These are phyloP conservation scores for Chlamydomonas reinhardtii DNA, from an alignment of 163 green algal genomes.

Conservation along the genomic window DNA sequence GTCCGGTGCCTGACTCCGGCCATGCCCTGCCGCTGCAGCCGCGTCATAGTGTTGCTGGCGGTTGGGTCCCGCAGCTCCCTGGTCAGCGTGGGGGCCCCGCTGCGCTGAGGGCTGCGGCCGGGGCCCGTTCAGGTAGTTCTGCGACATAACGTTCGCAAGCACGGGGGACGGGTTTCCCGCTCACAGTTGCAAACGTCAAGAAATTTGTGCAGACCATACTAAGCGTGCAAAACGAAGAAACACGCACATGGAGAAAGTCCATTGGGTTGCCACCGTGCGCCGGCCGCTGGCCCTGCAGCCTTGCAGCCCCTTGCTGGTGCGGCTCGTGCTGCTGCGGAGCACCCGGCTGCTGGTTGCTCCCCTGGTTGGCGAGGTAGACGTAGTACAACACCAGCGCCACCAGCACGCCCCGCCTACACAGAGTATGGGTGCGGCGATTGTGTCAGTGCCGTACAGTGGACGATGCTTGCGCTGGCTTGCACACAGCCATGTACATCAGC, in stretches of 20 bases:
- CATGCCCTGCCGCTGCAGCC: too few species aligned
- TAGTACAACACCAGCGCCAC: constrained; percentile 7
- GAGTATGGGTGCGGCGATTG: too few species aligned
- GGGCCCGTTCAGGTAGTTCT: constrained; percentile 21
- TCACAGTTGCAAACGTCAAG: too few species aligned
- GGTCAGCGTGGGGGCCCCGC: too few species aligned
- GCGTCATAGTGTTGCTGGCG: too few species aligned
- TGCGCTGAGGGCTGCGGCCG: background rate
- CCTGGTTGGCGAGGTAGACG: constrained; percentile 19
- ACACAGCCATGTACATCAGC: too few species aligned
- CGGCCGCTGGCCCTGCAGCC: background rate
- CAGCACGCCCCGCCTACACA: constrained; percentile 18
- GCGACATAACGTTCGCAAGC: background rate
- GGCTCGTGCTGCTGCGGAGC: background rate
- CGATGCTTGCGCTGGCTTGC: too few species aligned
- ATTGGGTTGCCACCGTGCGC: background rate
- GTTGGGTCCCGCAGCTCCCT: too few species aligned
- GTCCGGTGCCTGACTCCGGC: background rate
- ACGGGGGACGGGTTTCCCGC: too few species aligned
- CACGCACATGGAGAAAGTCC: background rate
- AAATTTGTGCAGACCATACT: too few species aligned
- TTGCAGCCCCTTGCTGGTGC: background rate
- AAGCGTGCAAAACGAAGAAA: too few species aligned
- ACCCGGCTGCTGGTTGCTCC: background rate
- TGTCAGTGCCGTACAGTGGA: too few species aligned